Evolutionary conservation across 768 basidiomycete species (phyloP), one percentile per base, ranked within the genome.

Genomic region (Kwoniella sp.): DNA sequence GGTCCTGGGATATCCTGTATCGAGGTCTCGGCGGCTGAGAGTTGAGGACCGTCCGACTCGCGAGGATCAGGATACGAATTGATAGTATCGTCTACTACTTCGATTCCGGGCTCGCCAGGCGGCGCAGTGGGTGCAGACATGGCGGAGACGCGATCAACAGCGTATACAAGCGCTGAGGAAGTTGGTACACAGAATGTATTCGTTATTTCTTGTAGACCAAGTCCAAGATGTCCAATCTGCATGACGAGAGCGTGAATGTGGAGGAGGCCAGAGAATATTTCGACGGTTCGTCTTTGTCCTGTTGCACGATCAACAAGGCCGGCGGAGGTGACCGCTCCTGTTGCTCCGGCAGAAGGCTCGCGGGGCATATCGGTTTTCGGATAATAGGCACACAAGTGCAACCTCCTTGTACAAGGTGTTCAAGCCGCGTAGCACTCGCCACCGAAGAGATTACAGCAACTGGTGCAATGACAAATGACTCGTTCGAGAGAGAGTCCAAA

Each of bases 1-100:
- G 75, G 74, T 29, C 74, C 74, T 2, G 75, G 71, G 25, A 56
- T 65, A 50, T 73, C 72, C 11, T 25, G 37, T 7, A 56, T 29
- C 13, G 26, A 17, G 3, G 65, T 26, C 23, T 69, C 61, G 12
- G 38, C 25, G 38, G 64, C 30, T 28, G 34, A n/a, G 31, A 62
- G 52, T 37, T 55, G 38, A 15, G 61, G 56, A 22, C 65, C 68
- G 47, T 38, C 26, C 1, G 57, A 58, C 45, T 65, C 65, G 41
- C 31, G 45, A 2, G 58, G 45, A 25, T 72, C 67, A 20, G 70
- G 73, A 26, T 70, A 63, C n/a, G 59, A 47, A 20, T 71, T 66
- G 45, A 75, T 68, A 9, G 67, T 63, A 23, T 70, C 67, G n/a
- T 58, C 47, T 29, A 62, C 53, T 11, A 61, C 30, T 34, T 67